These are phyloP conservation scores for Scenedesmus sp. DNA, from an alignment of 163 green algal genomes.

Conservation along the genomic window DNA sequence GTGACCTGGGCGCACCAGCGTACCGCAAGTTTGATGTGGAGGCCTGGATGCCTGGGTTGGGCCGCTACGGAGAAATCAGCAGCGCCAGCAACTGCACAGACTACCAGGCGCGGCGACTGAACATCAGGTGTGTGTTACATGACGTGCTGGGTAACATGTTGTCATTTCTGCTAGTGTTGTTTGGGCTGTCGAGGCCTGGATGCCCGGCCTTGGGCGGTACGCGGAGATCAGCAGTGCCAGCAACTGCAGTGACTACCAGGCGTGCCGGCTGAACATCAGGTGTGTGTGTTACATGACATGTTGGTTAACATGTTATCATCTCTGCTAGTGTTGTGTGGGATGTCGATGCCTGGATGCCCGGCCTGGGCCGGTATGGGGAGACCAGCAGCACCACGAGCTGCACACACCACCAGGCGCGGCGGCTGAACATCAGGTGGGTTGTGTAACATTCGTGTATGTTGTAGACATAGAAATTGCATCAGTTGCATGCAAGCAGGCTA, in stretches of 20 bases:
- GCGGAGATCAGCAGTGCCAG: slow-evolving; percentile 96
- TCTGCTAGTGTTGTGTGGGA: slow-evolving; percentile 72
- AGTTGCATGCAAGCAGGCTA: no score
- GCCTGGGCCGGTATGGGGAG: slow-evolving; percentile 95
- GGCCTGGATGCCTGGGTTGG: slow-evolving; percentile 98
- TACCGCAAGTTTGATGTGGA: slow-evolving; percentile 99
- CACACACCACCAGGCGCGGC: slow-evolving; percentile 95
- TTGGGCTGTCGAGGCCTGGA: slow-evolving; percentile 91
- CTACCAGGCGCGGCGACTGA: slow-evolving; percentile 91
- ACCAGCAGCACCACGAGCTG: slow-evolving; percentile 97
- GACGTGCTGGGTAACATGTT: not conserved
- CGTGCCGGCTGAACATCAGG: slow-evolving; percentile 83
- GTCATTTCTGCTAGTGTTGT: no score
- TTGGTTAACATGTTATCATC: no score
- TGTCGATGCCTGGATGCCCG: slow-evolving; percentile 99
- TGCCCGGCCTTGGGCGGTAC: slow-evolving; percentile 95
- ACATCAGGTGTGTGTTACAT: slow-evolving; percentile 75
- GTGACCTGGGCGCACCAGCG: slow-evolving; percentile 96
- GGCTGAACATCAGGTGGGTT: slow-evolving; percentile 82
- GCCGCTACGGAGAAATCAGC: slow-evolving; percentile 95
- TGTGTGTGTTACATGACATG: slow-evolving; percentile 15
- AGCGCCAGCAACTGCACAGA: slow-evolving; percentile 99
- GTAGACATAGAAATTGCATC: not conserved
- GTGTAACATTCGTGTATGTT: not conserved
- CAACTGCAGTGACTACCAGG: slow-evolving; percentile 99